Evolutionary conservation across 2,329 filamentous ascomycete species (phyloP).

Genomic region (Aspergillus ustus): DNA sequence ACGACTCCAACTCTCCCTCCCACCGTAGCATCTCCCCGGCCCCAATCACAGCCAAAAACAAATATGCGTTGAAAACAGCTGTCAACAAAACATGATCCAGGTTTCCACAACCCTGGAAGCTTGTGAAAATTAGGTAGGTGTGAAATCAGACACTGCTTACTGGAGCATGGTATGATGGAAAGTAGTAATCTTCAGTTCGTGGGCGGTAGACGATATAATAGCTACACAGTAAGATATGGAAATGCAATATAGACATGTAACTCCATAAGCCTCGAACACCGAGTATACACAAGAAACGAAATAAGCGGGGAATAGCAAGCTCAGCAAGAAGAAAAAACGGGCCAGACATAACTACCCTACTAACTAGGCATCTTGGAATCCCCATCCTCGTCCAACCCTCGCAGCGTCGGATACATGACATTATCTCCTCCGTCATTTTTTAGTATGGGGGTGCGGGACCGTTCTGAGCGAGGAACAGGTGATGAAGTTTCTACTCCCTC

Average conservation of each 20-base stretch:
- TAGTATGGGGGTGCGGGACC: conserved; percentile 24
- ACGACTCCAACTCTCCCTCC: background rate
- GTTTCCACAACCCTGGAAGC: background rate
- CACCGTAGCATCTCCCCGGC: conserved; percentile 14
- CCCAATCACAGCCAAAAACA: conserved; percentile 8
- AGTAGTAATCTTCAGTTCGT: background rate
- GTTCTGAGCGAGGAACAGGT: conserved; percentile 44
- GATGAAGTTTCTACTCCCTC: conserved; percentile 44
- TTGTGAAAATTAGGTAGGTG: background rate
- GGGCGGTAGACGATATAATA: conserved; percentile 10
- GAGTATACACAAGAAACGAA: background rate
- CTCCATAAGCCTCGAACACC: background rate
- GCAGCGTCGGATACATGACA: conserved; percentile 40
- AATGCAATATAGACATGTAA: conserved; percentile 9
- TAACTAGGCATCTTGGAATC: conserved; percentile 42
- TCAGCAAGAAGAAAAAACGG: conserved; percentile 11
- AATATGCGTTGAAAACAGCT: conserved; percentile 8
- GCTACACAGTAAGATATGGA: conserved; percentile 12
- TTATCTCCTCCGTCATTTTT: conserved; percentile 31
- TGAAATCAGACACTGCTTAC: background rate
- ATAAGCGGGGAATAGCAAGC: conserved; percentile 10
- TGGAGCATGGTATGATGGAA: background rate
- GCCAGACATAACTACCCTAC: conserved; percentile 18
- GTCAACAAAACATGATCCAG: background rate
- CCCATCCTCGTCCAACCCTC: conserved; percentile 39